These are phyloP conservation scores for Ensete ventricosum DNA, from an alignment of 176 grass and related monocot genomes.

Conservation along the genomic window DNA sequence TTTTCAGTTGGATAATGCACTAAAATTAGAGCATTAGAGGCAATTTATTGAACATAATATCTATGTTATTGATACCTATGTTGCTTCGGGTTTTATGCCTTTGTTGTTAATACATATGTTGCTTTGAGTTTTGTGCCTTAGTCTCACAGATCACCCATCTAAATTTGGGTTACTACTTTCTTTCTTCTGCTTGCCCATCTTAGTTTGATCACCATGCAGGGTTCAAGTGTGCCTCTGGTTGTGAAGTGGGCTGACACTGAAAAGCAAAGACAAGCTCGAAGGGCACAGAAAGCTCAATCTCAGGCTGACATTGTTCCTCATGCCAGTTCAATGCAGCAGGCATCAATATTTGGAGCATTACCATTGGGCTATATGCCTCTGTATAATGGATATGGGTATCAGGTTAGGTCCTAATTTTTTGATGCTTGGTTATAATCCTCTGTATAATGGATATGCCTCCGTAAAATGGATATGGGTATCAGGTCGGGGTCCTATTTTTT, in stretches of 20 bases:
- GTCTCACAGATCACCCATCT: neutral
- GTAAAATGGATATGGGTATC: too few species aligned
- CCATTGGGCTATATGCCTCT: slow-evolving; percentile 84
- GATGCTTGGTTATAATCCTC: neutral
- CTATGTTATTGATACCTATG: neutral
- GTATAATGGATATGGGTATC: slow-evolving; percentile 94
- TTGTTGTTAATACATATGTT: neutral
- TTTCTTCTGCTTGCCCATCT: neutral
- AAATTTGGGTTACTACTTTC: neutral
- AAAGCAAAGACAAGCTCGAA: slow-evolving; percentile 92
- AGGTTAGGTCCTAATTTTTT: slow-evolving; percentile 36
- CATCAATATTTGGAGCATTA: slow-evolving; percentile 85
- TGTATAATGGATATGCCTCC: too few species aligned
- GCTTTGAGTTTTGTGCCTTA: neutral
- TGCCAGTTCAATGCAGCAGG: slow-evolving; percentile 59
- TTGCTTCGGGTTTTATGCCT: neutral
- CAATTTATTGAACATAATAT: neutral
- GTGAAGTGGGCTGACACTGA: slow-evolving; percentile 99
- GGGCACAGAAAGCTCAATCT: slow-evolving; percentile 84
- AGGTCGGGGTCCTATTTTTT: too few species aligned
- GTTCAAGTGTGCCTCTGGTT: slow-evolving; percentile 96
- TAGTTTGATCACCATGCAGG: slow-evolving; percentile 23
- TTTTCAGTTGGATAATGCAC: neutral
- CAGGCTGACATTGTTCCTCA: slow-evolving; percentile 44
- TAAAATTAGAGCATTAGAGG: neutral